phyloP scores from a whole-genome alignment of 2,329 filamentous ascomycete species.

The Hymenoscyphus occultus region DNA sequence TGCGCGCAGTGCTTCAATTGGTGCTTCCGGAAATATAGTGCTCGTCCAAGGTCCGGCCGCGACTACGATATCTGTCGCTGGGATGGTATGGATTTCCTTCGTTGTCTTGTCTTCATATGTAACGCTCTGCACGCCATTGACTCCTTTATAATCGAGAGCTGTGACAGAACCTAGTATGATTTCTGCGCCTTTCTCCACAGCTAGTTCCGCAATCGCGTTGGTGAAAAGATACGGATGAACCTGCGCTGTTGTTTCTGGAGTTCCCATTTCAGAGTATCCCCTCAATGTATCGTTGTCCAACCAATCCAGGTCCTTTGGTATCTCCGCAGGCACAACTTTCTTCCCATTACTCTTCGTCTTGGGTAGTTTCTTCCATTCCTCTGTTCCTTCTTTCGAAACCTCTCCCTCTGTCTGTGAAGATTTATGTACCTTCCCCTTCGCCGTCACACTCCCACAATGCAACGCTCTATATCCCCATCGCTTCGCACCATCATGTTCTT shows the following conservation, averaged over 20 bases:
- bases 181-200: constrained; percentile 64
- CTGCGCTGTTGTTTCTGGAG: constrained; percentile 77
- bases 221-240: constrained; percentile 94
- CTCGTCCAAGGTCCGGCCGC: constrained; percentile 61
- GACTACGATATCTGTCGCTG: constrained; percentile 46
- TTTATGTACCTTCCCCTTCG: constrained; percentile 26
- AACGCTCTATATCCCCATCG: constrained; percentile 85
- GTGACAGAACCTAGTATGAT: constrained; percentile 69
- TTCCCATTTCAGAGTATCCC: constrained; percentile 81
- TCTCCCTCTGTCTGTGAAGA: constrained; percentile 8
- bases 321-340: constrained; percentile 51
- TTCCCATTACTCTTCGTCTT: constrained; percentile 50
- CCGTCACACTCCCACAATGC: constrained; percentile 57
- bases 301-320: constrained; percentile 84
- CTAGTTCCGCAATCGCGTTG: constrained; percentile 74
- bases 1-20: constrained; percentile 57
- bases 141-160: constrained; percentile 56
- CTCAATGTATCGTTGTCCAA: constrained; percentile 64
- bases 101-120: constrained; percentile 56
- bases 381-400: constrained; percentile 18
- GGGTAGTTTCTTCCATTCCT: constrained; percentile 59
- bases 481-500: constrained; percentile 72
- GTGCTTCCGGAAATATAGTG: constrained; percentile 53
- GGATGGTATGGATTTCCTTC: constrained; percentile 46
- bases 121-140: constrained; percentile 66